Percentiles rank a stretch among this genome's conserved stretches.
phyloP scores from a whole-genome alignment of 306 rosid species.

The Vigna angularis region DNA sequence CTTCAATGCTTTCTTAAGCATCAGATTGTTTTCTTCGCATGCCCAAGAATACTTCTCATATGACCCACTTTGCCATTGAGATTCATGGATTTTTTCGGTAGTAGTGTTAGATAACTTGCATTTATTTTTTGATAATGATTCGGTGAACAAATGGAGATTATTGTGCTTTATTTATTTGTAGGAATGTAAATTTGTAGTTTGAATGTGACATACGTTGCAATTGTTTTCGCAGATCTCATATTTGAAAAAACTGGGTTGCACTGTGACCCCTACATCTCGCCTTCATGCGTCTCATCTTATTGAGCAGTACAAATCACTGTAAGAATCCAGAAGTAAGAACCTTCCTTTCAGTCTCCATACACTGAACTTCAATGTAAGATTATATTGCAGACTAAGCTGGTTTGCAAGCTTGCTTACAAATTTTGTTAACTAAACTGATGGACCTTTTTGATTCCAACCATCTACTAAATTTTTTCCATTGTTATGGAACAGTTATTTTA shows the following conservation, averaged over 20 bases:
- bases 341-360: not conserved
- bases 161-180: not conserved
- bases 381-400: not conserved
- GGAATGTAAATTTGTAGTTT: not conserved
- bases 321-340: conserved; percentile 8
- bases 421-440: not conserved
- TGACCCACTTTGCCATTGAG: not conserved
- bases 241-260: conserved; percentile 88
- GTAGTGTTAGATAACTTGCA: not conserved
- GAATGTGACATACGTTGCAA: not conserved
- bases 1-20: not conserved
- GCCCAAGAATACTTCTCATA: not conserved
- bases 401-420: not conserved
- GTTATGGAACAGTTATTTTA: not conserved
- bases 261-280: conserved; percentile 75
- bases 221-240: conserved; percentile 73
- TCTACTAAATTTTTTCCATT: not conserved
- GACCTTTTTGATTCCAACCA: not conserved
- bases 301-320: conserved; percentile 90
- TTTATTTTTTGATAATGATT: not conserved
- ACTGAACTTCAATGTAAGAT: not conserved
- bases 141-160: not conserved
- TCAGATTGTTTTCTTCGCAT: not conserved
- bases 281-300: conserved; percentile 93
- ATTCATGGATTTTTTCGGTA: not conserved